Evolutionary conservation across 805 yeast genomes (phyloP).

Genomic region (Kodamaea sagamina): DNA sequence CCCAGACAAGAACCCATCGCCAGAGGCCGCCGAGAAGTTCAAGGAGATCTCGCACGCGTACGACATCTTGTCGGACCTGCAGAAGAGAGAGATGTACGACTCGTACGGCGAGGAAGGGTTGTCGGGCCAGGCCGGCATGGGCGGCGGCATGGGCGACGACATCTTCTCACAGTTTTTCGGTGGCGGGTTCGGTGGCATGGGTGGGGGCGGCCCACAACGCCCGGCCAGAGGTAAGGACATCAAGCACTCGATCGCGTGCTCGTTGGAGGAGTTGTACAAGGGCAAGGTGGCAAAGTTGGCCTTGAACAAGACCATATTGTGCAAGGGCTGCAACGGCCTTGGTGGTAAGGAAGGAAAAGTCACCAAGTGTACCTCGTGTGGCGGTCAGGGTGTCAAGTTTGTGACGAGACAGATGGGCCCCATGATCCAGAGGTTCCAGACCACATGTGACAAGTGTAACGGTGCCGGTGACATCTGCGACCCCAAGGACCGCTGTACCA

Average conservation of each 20-base stretch:
- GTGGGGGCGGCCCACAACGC: conserved; percentile 63
- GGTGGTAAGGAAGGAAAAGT: conserved; percentile 95
- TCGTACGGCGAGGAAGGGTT: conserved; percentile 92
- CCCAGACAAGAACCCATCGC: conserved; percentile 81
- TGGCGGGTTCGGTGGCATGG: conserved; percentile 58
- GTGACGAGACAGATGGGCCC: conserved; percentile 99
- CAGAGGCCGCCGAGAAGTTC: conserved; percentile 94
- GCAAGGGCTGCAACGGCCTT: conserved; percentile 87
- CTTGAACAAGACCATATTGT: conserved; percentile 84
- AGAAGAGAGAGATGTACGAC: conserved; percentile 89
- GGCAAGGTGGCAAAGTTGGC: conserved; percentile 95
- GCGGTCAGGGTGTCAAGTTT: conserved; percentile 88
- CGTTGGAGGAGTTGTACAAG: conserved; percentile 89
- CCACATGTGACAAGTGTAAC: conserved; percentile 86
- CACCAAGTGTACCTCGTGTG: conserved; percentile 82
- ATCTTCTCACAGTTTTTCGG: conserved; percentile 81
- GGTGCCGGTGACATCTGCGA: conserved; percentile 90
- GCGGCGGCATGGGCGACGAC: conserved; percentile 68
- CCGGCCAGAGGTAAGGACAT: conserved; percentile 91
- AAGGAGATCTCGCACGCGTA: conserved; percentile 87
- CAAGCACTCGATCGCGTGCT: conserved; percentile 80
- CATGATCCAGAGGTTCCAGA: conserved; percentile 97
- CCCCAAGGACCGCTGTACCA: conserved; percentile 83
- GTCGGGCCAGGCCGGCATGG: conserved; percentile 68
- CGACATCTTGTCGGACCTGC: conserved; percentile 82